Conservation (phyloP, 2,329 filamentous ascomycete genomes). For the Fusarium sp. region DNA sequence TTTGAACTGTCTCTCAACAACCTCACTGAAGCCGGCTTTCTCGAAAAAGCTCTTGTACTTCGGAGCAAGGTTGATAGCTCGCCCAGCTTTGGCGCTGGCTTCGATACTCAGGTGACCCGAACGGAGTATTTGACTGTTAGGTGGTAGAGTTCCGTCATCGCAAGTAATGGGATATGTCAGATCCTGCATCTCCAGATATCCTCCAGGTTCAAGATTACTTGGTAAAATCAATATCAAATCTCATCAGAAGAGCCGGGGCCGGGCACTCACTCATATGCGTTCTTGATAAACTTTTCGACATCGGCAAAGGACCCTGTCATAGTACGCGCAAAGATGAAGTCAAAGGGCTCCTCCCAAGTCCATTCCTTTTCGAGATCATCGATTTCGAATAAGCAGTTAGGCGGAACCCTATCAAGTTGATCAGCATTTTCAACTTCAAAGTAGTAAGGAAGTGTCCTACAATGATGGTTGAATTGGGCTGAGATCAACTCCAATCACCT, state of each 20-base stretch:
- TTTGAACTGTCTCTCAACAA: conserved; percentile 4
- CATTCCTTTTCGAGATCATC: conserved; percentile 23
- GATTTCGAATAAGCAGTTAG: conserved; percentile 12
- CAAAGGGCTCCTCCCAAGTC: conserved; percentile 15
- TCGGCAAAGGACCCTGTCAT: conserved; percentile 27
- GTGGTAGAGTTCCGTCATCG: background rate
- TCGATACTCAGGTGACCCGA: background rate
- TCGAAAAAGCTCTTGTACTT: conserved; percentile 17
- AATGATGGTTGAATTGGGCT: conserved; percentile 18
- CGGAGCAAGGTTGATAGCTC: conserved; percentile 8
- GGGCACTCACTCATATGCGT: background rate
- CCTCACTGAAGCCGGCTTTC: conserved; percentile 3
- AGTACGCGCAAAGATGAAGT: conserved; percentile 12
- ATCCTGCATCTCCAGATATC: conserved; percentile 24
- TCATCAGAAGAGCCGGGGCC: no score
- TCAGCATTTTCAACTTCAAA: background rate
- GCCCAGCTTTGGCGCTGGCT: conserved; percentile 16
- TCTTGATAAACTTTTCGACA: background rate
- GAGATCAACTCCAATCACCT: conserved; percentile 15
- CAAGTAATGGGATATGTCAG: conserved; percentile 22
- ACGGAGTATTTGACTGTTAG: background rate
- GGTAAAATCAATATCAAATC: no score
- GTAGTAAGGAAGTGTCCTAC: fast-evolving
- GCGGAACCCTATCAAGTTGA: background rate
- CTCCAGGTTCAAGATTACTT: conserved; percentile 7